Conservation (phyloP, 208 protist genomes). For the Trypanosoma scelopori region DNA sequence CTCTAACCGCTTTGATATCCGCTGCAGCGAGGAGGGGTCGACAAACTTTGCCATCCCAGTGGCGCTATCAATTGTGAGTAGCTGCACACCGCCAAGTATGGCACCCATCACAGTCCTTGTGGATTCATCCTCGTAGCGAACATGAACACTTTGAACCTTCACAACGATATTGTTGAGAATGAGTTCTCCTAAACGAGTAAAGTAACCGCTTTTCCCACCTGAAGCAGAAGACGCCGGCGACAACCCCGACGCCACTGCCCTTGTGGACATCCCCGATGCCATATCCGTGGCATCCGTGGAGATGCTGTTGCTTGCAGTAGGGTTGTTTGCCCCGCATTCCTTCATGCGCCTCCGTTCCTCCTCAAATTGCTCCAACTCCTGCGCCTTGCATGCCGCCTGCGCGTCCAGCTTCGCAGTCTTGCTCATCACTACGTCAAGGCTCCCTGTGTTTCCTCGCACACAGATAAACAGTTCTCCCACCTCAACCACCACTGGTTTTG, state of each 20-base stretch:
- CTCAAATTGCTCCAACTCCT: constrained; percentile 71
- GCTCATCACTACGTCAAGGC: constrained; percentile 14
- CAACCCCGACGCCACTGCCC: neutral
- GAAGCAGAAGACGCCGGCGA: neutral
- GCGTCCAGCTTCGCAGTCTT: constrained; percentile 57
- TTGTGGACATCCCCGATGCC: neutral
- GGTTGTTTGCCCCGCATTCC: constrained; percentile 25
- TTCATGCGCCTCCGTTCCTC: constrained; percentile 53
- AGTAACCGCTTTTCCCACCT: constrained; percentile 44
- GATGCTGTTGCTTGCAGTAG: neutral
- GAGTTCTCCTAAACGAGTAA: constrained; percentile 75
- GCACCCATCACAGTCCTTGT: constrained; percentile 64
- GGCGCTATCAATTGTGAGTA: constrained; percentile 69
- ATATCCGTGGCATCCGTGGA: neutral
- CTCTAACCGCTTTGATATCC: constrained; percentile 69
- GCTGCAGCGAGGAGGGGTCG: constrained; percentile 54
- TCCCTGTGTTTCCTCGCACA: constrained; percentile 28
- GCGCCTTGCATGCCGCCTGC: constrained; percentile 48
- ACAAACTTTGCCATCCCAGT: constrained; percentile 76
- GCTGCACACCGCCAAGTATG: constrained; percentile 68
- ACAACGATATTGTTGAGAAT: constrained; percentile 90
- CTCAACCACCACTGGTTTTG: constrained; percentile 80
- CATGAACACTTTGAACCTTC: constrained; percentile 75
- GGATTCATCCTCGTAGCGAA: constrained; percentile 80
- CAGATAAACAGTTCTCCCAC: constrained; percentile 79